These are phyloP conservation scores for Delitschia confertaspora DNA, from an alignment of 495 filamentous ascomycete species.

Conservation along the genomic window DNA sequence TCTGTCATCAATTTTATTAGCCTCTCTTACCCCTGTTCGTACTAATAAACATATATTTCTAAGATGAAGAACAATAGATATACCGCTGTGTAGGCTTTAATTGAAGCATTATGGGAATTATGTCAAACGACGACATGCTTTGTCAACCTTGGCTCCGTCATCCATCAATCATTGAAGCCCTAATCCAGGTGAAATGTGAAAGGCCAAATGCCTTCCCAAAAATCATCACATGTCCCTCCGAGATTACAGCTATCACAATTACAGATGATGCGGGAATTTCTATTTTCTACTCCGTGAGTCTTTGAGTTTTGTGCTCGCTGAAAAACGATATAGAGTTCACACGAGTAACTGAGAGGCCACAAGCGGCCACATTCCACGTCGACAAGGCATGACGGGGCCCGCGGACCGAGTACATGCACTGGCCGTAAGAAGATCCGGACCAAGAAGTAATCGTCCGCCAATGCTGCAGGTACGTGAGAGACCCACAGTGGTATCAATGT, in stretches of 20 bases:
- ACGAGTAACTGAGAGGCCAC: slow-evolving; percentile 21
- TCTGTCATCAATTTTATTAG: too few relatives aligned
- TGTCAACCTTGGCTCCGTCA: slow-evolving; percentile 26
- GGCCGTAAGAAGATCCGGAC: slow-evolving; percentile 27
- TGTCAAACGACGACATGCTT: slow-evolving; percentile 16
- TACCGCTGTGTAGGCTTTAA: slow-evolving; percentile 16
- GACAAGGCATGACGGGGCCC: slow-evolving; percentile 23
- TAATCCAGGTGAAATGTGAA: slow-evolving; percentile 19
- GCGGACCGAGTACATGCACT: slow-evolving; percentile 27
- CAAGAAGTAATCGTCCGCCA: slow-evolving; percentile 22
- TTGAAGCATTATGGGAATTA: slow-evolving; percentile 23
- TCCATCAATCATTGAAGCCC: slow-evolving; percentile 27
- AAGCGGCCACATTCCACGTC: slow-evolving; percentile 29
- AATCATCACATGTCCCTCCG: slow-evolving; percentile 20
- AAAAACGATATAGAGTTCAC: too few relatives aligned
- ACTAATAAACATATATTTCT: not conserved
- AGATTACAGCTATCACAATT: slow-evolving; percentile 24
- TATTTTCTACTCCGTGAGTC: not conserved
- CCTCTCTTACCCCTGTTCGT: too few relatives aligned
- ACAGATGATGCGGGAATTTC: slow-evolving; percentile 14
- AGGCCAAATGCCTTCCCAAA: slow-evolving; percentile 6
- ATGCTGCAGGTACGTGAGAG: slow-evolving; percentile 22
- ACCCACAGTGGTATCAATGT: slow-evolving; percentile 20
- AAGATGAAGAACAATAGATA: slow-evolving; percentile 4
- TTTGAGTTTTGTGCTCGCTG: too few relatives aligned